Conservation (phyloP, 495 filamentous ascomycete genomes). For the Lichina pygmaea region DNA sequence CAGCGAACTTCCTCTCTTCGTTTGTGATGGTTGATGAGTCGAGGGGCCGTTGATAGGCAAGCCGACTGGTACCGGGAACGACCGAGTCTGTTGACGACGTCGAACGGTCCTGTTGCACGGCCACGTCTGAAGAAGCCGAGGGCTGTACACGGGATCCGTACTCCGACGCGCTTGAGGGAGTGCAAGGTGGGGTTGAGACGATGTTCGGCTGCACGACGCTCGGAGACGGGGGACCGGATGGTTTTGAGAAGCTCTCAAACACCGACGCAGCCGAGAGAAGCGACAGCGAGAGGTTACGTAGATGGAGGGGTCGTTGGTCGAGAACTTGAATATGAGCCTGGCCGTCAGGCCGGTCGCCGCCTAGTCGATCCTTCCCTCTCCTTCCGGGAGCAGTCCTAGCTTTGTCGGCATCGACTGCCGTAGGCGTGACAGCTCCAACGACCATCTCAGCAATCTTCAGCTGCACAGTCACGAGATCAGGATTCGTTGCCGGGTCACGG, state of each 20-base stretch:
- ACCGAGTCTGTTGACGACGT: too few relatives aligned
- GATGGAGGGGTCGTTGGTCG: not conserved
- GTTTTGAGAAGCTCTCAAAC: not conserved
- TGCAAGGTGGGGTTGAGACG: too few relatives aligned
- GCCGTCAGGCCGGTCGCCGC: too few relatives aligned
- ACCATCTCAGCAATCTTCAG: conserved; percentile 37
- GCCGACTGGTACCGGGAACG: too few relatives aligned
- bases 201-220: too few relatives aligned
- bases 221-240: too few relatives aligned
- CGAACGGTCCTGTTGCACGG: too few relatives aligned
- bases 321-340: not conserved
- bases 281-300: not conserved
- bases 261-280: not conserved
- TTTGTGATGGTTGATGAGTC: conserved; percentile 1
- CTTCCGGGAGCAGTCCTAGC: not conserved
- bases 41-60: not conserved
- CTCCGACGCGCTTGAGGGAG: too few relatives aligned
- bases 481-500: conserved; percentile 1
- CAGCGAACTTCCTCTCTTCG: conserved; percentile 2
- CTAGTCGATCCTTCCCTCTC: too few relatives aligned
- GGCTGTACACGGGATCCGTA: too few relatives aligned
- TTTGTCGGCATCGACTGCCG: conserved; percentile 1
- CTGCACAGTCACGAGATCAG: conserved; percentile 32
- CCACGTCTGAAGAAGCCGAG: too few relatives aligned
- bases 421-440: conserved; percentile 33